phyloP scores from a whole-genome alignment of 2,329 filamentous ascomycete species.

The Fusarium acutatum region DNA sequence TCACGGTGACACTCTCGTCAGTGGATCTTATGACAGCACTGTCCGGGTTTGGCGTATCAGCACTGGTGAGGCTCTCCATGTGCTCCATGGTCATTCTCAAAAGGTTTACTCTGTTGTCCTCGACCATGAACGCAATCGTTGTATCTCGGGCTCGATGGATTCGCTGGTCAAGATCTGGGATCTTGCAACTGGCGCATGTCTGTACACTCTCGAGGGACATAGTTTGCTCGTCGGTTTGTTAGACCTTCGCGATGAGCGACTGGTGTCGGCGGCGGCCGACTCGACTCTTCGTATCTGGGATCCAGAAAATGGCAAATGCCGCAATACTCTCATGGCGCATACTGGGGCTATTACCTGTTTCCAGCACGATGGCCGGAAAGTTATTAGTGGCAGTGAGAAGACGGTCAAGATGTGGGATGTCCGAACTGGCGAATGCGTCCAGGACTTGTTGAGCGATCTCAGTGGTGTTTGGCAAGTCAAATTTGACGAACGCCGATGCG shows the following conservation, averaged over 20 bases:
- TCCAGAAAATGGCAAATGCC: constrained; percentile 89
- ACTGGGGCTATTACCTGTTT: constrained; percentile 99
- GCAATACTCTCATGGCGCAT: constrained; percentile 88
- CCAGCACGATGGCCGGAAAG: constrained; percentile 95
- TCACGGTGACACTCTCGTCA: constrained; percentile 93
- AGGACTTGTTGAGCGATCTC: constrained; percentile 90
- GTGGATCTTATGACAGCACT: constrained; percentile 94
- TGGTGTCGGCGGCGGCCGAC: constrained; percentile 95
- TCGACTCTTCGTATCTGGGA: constrained; percentile 98
- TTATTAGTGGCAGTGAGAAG: constrained; percentile 94
- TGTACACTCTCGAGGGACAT: constrained; percentile 93
- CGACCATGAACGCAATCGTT: constrained; percentile 89
- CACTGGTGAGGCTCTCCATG: constrained; percentile 86
- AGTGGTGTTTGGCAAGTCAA: constrained; percentile 99
- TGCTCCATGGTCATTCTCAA: constrained; percentile 84
- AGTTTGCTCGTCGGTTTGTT: constrained; percentile 90
- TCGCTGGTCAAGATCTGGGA: constrained; percentile 98
- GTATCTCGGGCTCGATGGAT: constrained; percentile 98
- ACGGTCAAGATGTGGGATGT: constrained; percentile 99
- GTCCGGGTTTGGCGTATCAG: constrained; percentile 98
- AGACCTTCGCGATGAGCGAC: constrained; percentile 85
- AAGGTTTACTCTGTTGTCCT: constrained; percentile 98
- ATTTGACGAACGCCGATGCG: constrained; percentile 93
- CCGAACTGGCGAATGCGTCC: constrained; percentile 87
- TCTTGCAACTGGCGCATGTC: constrained; percentile 81